Evolutionary conservation across 192 early-diverging fungal species (phyloP).

Genomic region (Haplosporangium gracile): DNA sequence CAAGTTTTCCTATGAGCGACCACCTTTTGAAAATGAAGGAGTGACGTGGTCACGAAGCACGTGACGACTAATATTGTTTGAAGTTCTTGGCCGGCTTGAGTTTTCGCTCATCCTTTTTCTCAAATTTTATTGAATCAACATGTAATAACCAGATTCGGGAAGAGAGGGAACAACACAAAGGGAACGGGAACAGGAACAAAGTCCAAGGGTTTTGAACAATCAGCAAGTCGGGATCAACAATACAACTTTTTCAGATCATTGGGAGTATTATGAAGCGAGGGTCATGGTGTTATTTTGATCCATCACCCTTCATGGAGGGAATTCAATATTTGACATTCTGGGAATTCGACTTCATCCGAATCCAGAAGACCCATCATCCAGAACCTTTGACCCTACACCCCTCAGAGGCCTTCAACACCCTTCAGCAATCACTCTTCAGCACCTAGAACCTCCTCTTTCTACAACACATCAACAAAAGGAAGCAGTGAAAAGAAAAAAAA

Average conservation of each 20-base stretch:
- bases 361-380: background rate
- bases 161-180: background rate
- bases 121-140: slow-evolving; percentile 11
- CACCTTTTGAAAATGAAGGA: background rate
- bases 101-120: slow-evolving; percentile 11
- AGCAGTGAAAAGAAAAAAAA: background rate
- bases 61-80: background rate
- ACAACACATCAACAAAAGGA: background rate
- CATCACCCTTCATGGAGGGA: background rate
- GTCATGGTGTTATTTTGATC: slow-evolving; percentile 31
- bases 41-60: background rate
- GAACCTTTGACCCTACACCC: background rate
- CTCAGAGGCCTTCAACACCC: background rate
- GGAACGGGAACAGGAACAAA: background rate
- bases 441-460: background rate
- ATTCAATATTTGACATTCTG: slow-evolving; percentile 27
- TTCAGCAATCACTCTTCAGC: background rate
- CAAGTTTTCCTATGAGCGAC: too few relatives aligned
- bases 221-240: background rate
- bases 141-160: slow-evolving; percentile 1
- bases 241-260: background rate
- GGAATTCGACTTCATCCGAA: slow-evolving; percentile 12
- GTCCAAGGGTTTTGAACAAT: background rate
- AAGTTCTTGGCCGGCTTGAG: background rate
- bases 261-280: background rate